Base-by-base conservation (phyloP, 352 stramenopile genomes). In the Globisporangium orthogonon region DNA sequence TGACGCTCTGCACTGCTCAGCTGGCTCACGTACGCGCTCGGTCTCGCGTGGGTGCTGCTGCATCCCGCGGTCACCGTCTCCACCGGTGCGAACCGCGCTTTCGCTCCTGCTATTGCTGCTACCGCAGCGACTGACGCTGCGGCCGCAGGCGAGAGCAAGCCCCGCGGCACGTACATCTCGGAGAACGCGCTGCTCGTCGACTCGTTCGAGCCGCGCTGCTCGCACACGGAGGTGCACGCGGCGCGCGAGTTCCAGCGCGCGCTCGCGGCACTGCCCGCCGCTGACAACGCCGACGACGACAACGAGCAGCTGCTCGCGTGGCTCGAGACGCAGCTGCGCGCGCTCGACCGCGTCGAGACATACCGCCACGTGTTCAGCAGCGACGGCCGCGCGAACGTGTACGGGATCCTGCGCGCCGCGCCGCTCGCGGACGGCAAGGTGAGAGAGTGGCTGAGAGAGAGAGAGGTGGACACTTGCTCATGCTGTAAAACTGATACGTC, bases 101-200 rank as follows among this genome's bases (percentile, higher is more conserved):
- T 54, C 41, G 23, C 7, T 7, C 4, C 31, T 35, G 6, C 23
- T 40, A 39, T 40, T 17, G 52, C 0, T 28, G 31, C 28, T 0
- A 30, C 15, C 23, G 23, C 23, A 23, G 23, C 23, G 23, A 23
- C 23, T 23, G 23, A 23, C 23, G 23, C 23, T 23, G 23, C 23
- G 23, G 23, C 41, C 45, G 11, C 51, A 78, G 80, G 78, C 23
- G 85, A 96, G 44, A 65, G 86, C 30, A 94, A 94, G 66, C 87
- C 76, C 41, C 71, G 86, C 23, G 79, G 79, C 9, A 96, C 86
- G 43, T 96, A 96, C 69, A 89, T 94, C 54, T 94, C 85, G 2
- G 86, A 96, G 70, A 96, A 96, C 56, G 86, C 83, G 50, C 70
- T 96, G 52, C 73, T 95, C 15, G 78, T 91, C 40, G 83, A 90